phyloP scores from a whole-genome alignment of 2,329 filamentous ascomycete species.

The Trichoderma sp. region DNA sequence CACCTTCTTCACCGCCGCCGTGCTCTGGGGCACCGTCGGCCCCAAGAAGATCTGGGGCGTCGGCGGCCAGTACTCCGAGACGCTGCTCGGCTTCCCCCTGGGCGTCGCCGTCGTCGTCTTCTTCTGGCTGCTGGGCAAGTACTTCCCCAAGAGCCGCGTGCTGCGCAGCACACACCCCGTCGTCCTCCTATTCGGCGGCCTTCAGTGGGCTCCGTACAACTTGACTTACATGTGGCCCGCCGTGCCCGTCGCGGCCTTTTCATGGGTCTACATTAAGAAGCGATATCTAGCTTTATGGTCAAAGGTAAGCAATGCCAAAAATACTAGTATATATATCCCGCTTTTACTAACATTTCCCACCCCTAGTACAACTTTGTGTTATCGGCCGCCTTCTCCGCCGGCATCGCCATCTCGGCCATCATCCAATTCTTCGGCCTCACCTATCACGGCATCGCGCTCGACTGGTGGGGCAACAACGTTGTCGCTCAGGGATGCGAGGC shows the following conservation, averaged over 20 bases:
- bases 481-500: slow-evolving; percentile 31
- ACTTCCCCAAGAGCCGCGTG: slow-evolving; percentile 36
- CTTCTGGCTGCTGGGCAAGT: slow-evolving; percentile 41
- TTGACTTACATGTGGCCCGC: slow-evolving; percentile 49
- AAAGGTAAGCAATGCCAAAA: slow-evolving; percentile 36
- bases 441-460: slow-evolving; percentile 34
- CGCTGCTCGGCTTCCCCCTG: slow-evolving; percentile 43
- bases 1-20: slow-evolving; percentile 37
- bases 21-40: slow-evolving; percentile 45
- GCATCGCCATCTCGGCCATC: slow-evolving; percentile 45
- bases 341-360: background rate
- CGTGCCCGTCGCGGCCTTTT: slow-evolving; percentile 50
- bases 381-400: slow-evolving; percentile 45
- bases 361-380: slow-evolving; percentile 51
- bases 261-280: slow-evolving; percentile 50
- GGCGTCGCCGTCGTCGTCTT: slow-evolving; percentile 41
- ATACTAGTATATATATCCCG: background rate
- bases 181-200: slow-evolving; percentile 43
- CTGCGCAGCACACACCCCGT: slow-evolving; percentile 48
- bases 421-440: slow-evolving; percentile 48
- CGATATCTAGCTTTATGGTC: slow-evolving; percentile 52
- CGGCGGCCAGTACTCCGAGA: slow-evolving; percentile 39
- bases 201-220: slow-evolving; percentile 49
- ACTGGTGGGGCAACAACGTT: slow-evolving; percentile 48
- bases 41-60: slow-evolving; percentile 41